Evolutionary conservation across 2,329 filamentous ascomycete species (phyloP).

Genomic region (Monosporascus sp.): DNA sequence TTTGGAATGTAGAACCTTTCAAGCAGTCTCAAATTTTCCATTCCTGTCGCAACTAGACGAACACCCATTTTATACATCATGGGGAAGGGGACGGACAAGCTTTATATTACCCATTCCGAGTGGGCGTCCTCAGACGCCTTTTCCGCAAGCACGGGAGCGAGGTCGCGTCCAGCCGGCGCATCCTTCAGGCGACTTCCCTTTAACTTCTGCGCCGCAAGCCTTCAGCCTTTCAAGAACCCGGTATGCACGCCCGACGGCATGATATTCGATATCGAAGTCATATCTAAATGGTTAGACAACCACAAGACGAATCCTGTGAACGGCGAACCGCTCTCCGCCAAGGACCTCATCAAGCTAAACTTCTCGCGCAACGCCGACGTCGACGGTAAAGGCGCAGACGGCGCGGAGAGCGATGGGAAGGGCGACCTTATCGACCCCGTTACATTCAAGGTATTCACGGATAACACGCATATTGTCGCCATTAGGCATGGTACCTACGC

Average conservation of each 20-base stretch:
- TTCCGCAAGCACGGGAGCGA: slow-evolving; percentile 68
- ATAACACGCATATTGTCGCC: slow-evolving; percentile 95
- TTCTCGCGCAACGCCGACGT: slow-evolving; percentile 85
- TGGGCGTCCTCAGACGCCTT: slow-evolving; percentile 91
- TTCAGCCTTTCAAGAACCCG: slow-evolving; percentile 91
- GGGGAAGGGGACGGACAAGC: slow-evolving; percentile 53
- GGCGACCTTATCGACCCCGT: slow-evolving; percentile 93
- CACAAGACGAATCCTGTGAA: slow-evolving; percentile 89
- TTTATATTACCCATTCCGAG: slow-evolving; percentile 90
- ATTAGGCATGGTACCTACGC: slow-evolving; percentile 74
- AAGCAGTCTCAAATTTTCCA: neutral
- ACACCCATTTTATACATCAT: slow-evolving; percentile 22
- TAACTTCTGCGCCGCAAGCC: slow-evolving; percentile 94
- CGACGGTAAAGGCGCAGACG: slow-evolving; percentile 40
- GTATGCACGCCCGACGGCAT: slow-evolving; percentile 85
- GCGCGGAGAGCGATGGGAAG: slow-evolving; percentile 43
- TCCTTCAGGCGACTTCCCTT: slow-evolving; percentile 88
- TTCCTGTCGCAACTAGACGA: neutral
- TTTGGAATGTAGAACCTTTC: neutral
- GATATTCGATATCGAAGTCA: slow-evolving; percentile 93
- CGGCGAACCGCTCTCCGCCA: slow-evolving; percentile 70
- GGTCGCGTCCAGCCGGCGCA: slow-evolving; percentile 51
- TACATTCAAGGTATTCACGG: slow-evolving; percentile 94
- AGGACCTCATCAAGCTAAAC: slow-evolving; percentile 84
- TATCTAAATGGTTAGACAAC: slow-evolving; percentile 89